Percentiles rank a stretch among this genome's conserved stretches.
phyloP scores from a whole-genome alignment of 1,139 yeast genomes.

The Yamadazyma jaroonii region DNA sequence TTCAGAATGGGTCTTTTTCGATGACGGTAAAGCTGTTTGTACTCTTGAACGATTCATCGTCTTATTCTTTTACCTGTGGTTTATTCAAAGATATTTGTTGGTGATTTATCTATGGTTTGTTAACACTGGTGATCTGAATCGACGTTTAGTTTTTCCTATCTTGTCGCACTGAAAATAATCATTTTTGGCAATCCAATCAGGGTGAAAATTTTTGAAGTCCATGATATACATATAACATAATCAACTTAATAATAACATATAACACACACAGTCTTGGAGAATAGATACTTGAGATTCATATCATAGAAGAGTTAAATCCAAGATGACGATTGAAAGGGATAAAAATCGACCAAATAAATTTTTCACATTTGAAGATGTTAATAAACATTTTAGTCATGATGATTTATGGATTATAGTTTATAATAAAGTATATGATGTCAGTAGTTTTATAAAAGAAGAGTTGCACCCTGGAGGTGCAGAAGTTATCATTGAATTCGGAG shows the following conservation, averaged over 20 bases:
- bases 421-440: conserved; percentile 59
- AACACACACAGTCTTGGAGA: too few relatives aligned
- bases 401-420: conserved; percentile 70
- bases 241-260: too few relatives aligned
- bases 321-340: neutral
- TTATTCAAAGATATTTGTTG: neutral
- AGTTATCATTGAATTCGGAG: conserved; percentile 66
- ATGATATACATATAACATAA: too few relatives aligned
- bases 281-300: too few relatives aligned
- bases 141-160: too few relatives aligned
- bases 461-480: conserved; percentile 73
- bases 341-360: conserved; percentile 2
- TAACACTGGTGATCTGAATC: too few relatives aligned
- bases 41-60: conserved; percentile 6
- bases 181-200: too few relatives aligned
- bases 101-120: too few relatives aligned
- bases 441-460: conserved; percentile 33
- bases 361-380: conserved; percentile 34
- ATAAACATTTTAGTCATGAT: conserved; percentile 41
- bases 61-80: neutral
- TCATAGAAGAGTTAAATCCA: neutral
- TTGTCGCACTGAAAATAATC: too few relatives aligned
- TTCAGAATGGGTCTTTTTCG: conserved; percentile 45
- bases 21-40: conserved; percentile 32
- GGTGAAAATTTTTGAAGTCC: too few relatives aligned